Evolutionary conservation across 495 filamentous ascomycete species (phyloP), one percentile per base, ranked within the genome.

Genomic region (Penicillium herquei): DNA sequence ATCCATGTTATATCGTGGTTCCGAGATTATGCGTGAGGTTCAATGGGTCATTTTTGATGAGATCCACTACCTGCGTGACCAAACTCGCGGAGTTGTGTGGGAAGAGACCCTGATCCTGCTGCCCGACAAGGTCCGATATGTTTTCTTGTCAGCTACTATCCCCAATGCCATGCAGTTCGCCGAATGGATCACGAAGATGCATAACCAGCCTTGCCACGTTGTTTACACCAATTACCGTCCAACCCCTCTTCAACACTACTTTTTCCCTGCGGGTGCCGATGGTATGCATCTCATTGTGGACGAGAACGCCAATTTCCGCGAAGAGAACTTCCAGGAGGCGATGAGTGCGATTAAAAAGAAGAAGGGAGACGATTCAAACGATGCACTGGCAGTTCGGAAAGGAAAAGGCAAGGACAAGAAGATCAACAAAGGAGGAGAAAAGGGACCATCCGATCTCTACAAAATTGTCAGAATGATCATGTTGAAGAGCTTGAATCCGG

Each of bases 121-220:
- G 9, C 94, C 94, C 6, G 93, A 98, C 77, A 96, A 98, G 78
- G 94, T 98, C 54, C 88, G 91, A 71, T 98, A 98, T 62, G 94
- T 97, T 33, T 98, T 98, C 77, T 76, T 98, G 33, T 98, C 94
- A 26, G 94, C 94, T 39, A 98, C 94, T n/a, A 98, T 98, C 56
- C 94, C 94, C 37, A 98, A 98, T 65, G 92, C 94, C 42, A 96
- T 98, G 87, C 94, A 98, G 67, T 98, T 98, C 64, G 94, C 94
- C 62, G 91, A 98, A 70, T 98, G 94, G 94, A 92, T 98, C 56
- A 89, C 88, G 52, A 96, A 98, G 71, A 97, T 91, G 56, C 94
- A 98, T 71, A 85, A 87, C 47, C 94, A 98, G 66, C 92, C 95
- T 13, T 97, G 94, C 63, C 94, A 98, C 72, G 93, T 98, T 57